Percentiles rank a stretch among this genome's conserved stretches.
Conservation (phyloP, 164 flowering plant genomes). For the Euptelea pleiosperma region DNA sequence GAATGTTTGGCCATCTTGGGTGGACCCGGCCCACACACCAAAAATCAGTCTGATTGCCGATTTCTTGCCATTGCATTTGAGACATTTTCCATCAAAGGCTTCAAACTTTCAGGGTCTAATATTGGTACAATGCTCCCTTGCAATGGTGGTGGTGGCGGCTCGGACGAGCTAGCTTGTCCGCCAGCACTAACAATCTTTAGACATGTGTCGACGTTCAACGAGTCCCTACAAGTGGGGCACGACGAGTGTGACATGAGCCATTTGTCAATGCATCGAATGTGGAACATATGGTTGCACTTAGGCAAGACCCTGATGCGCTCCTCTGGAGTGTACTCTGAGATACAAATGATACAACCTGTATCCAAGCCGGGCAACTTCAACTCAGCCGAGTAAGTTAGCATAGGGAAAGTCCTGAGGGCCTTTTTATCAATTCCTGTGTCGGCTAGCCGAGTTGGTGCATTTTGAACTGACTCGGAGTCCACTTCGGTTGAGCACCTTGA, state of each 20-base stretch:
- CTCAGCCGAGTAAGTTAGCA: slow-evolving; percentile 40
- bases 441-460: slow-evolving; percentile 26
- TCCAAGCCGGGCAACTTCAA: slow-evolving; percentile 46
- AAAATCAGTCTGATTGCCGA: no score
- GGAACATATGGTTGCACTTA: slow-evolving; percentile 81
- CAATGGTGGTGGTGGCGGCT: not conserved
- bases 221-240: slow-evolving; percentile 79
- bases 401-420: slow-evolving; percentile 59
- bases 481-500: slow-evolving; percentile 50
- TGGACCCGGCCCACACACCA: no score
- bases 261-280: slow-evolving; percentile 68
- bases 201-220: slow-evolving; percentile 54
- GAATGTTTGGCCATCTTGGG: no score
- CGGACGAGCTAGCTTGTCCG: slow-evolving; percentile 27
- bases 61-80: no score
- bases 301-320: slow-evolving; percentile 62
- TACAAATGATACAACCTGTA: slow-evolving; percentile 64
- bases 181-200: slow-evolving; percentile 46
- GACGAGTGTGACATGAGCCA: slow-evolving; percentile 82
- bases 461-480: slow-evolving; percentile 11
- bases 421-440: slow-evolving; percentile 63
- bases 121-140: no score
- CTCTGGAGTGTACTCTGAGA: slow-evolving; percentile 59
- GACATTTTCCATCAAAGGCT: no score
- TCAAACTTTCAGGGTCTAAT: no score